A percentile compares a stretch with the other conserved stretches of the same genome.
These are phyloP conservation scores for Sarocladium brachiariae DNA, from an alignment of 2,329 filamentous ascomycete genomes.

Conservation along the genomic window DNA sequence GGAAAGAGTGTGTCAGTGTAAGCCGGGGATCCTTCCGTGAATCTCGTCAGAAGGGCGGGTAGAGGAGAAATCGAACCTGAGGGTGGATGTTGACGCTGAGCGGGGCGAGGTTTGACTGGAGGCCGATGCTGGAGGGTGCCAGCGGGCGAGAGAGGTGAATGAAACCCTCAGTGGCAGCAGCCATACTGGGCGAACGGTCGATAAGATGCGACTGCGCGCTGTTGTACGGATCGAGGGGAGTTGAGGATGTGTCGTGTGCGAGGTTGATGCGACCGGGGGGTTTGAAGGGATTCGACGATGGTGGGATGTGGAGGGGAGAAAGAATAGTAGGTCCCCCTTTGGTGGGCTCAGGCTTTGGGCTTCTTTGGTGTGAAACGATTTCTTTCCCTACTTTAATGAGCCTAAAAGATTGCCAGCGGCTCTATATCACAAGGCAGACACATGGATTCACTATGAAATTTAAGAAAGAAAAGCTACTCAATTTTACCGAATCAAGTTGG, in stretches of 20 bases:
- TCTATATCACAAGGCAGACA: too few species aligned
- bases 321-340: constrained; percentile 1
- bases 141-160: constrained; percentile 91
- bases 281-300: not conserved
- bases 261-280: not conserved
- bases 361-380: not conserved
- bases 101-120: constrained; percentile 81
- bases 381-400: not conserved
- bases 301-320: constrained; percentile 8
- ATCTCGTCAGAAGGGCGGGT: not conserved
- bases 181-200: constrained; percentile 58
- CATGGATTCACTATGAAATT: too few species aligned
- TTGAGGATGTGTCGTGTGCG: not conserved
- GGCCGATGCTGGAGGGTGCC: constrained; percentile 70
- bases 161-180: constrained; percentile 73
- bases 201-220: constrained; percentile 4
- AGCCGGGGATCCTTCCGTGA: constrained; percentile 11
- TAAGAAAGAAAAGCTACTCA: too few species aligned
- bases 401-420: too few species aligned
- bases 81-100: constrained; percentile 92
- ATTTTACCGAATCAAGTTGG: not conserved
- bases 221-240: constrained; percentile 5
- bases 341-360: not conserved
- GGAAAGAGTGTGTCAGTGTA: not conserved
- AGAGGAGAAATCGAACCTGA: constrained; percentile 56